A percentile compares a stretch with the other conserved stretches of the same genome.
Evolutionary conservation across 345 rosid species (phyloP).

Genomic region (Acer saccharum): DNA sequence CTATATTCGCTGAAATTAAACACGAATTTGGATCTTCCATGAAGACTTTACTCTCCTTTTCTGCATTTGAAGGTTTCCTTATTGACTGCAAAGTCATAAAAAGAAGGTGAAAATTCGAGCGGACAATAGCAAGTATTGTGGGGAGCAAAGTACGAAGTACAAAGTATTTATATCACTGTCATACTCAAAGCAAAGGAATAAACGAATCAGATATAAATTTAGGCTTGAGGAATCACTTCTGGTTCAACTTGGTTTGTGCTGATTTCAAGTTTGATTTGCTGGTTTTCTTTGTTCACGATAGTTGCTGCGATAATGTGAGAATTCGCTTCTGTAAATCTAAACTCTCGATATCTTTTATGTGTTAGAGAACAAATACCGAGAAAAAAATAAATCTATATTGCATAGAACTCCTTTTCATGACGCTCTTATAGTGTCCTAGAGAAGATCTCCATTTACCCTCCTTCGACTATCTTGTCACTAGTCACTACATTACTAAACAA

Average conservation of each 20-base stretch:
- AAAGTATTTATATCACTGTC: not conserved
- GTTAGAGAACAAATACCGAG: not conserved
- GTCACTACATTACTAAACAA: not conserved
- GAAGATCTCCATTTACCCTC: not conserved
- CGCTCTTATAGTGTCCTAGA: not conserved
- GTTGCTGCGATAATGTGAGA: not conserved
- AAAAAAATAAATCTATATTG: not conserved
- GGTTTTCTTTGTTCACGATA: not conserved
- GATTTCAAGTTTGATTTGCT: not conserved
- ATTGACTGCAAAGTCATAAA: not conserved
- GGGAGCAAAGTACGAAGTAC: not conserved
- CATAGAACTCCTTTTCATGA: not conserved
- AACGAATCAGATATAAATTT: not conserved
- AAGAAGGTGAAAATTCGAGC: not conserved
- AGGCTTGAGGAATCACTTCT: not conserved
- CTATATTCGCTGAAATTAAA: constrained; percentile 10
- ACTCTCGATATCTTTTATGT: not conserved
- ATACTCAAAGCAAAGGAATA: not conserved
- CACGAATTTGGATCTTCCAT: not conserved
- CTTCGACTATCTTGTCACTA: not conserved
- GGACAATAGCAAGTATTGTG: not conserved
- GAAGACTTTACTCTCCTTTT: not conserved
- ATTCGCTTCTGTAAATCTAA: not conserved
- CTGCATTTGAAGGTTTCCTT: not conserved
- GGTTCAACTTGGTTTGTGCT: constrained; percentile 2